Evolutionary conservation across 2,329 filamentous ascomycete species (phyloP), one percentile per base, ranked within the genome.

Genomic region (Hymenoscyphus infarciens): DNA sequence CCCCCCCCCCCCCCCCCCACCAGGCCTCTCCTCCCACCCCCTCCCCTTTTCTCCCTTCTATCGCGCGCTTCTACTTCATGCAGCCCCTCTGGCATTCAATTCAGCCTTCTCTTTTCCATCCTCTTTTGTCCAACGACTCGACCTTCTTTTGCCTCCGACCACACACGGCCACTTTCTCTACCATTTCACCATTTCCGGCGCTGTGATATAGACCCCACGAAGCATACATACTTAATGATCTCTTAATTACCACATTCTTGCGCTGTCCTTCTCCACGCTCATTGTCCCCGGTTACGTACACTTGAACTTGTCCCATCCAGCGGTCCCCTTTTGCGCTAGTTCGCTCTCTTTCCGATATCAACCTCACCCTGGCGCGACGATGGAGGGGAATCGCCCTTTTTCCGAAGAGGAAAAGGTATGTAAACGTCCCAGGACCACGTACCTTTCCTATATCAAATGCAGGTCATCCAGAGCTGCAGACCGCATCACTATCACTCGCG

Each of bases 331-430:
- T 54, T 65, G 64, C 61, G 61, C 61, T 63, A 61, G 45, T 31
- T 58, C 33, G 55, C 57, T 57, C 57, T 29, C 61, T 57, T 52
- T 16, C 33, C 61, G 52, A 53, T 35, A 57, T 8, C 57, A 27
- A 7, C 52, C 33, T 29, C 31, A 39, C 25, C 10, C 38, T 39
- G 56, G 56, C 35, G 35, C 56, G 38, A 56, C 33, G 60, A 73
- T 73, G 71, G 70, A 69, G 25, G 25, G 60, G 27, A 35, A 25
- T 58, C 65, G 63, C 22, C 69, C 70, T 6, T 72, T 72, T 56
- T 67, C 67, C 3, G 71, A 74, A 31, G 63, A 68, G 54, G 73
- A 74, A 64, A 72, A 73, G 71, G 73, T 74, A 70, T 57, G 72
- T 73, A 52, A 56, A 45, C 27, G 31, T 16, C 45, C 55, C 55